phyloP scores from a whole-genome alignment of 257 asterid genomes.

The Przewalskia tangutica region DNA sequence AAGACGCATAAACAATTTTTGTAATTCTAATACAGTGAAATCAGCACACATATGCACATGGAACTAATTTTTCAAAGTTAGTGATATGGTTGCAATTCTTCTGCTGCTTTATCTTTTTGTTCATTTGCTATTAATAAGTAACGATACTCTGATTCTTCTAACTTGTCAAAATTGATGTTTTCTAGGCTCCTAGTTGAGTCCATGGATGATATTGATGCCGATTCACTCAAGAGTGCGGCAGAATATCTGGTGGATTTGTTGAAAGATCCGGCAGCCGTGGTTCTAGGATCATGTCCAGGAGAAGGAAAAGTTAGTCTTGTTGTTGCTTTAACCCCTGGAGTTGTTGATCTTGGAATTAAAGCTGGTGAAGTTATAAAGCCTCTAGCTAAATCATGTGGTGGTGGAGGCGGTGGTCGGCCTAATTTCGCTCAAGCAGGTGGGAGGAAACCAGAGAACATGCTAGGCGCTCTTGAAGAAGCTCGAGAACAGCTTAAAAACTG shows the following conservation, averaged over 20 bases:
- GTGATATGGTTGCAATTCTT: neutral
- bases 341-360: constrained; percentile 60
- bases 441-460: constrained; percentile 67
- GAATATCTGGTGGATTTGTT: constrained; percentile 50
- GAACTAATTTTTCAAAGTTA: neutral
- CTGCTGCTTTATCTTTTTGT: neutral
- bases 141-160: neutral
- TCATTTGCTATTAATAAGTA: neutral
- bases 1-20: neutral
- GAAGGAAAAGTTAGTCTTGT: constrained; percentile 66
- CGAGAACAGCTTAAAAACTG: constrained; percentile 41
- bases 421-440: constrained; percentile 97
- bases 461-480: constrained; percentile 65
- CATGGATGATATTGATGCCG: constrained; percentile 80
- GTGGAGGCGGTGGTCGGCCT: constrained; percentile 93
- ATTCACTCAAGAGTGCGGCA: constrained; percentile 76
- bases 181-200: constrained; percentile 65
- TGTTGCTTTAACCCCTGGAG: constrained; percentile 78
- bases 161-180: neutral
- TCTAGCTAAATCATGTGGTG: constrained; percentile 80
- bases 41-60: neutral
- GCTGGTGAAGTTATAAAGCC: constrained; percentile 88
- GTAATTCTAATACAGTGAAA: neutral
- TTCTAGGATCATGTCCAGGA: constrained; percentile 76
- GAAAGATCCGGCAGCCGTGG: constrained; percentile 80